Evolutionary conservation across 345 rosid species (phyloP), one percentile per base, ranked within the genome.

Genomic region (Lepidium sativum): DNA sequence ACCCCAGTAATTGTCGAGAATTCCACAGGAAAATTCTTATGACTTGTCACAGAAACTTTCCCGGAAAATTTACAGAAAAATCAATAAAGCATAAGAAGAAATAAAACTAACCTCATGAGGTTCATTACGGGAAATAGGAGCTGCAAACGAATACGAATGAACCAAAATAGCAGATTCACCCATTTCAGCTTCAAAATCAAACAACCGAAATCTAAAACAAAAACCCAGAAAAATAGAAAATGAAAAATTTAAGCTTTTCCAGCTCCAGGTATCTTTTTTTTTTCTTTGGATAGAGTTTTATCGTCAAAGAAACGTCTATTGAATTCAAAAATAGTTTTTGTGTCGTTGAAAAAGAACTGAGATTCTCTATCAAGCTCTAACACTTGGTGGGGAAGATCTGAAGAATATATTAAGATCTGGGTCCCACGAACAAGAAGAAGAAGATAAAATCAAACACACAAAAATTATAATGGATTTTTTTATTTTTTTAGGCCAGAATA

Each of bases 91-190:
- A 7, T 32, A 8, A 13, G 13, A 64, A n/a, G 9, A 6, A 50
- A 52, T 6, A 21, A 23, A 44, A 71, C 75, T 12, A 51, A 86
- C 98, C 94, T 92, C 89, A 43, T 77, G 80, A 72, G 82, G 44
- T 43, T 87, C 96, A 63, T 80, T 78, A 72, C 63, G 72, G 43
- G 83, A 62, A 29, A 82, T 58, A 71, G 76, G 88, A 42, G 77
- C 77, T 14, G 72, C 67, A 6, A 84, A 88, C 16, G 98, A 83
- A 73, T 83, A 86, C 9, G 98, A 87, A 68, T 89, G 91, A 91
- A 71, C 74, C 57, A 92, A 78, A 80, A 87, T 84, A 58, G 89
- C 75, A 54, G 96, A 76, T 59, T 92, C 98, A 33, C 87, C 97
- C 98, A 92, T 92, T 38, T 39, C 16, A 54, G 15, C 52, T 45